Base-by-base conservation (phyloP, 1,139 yeast genomes). In the Protomyces gravidus region DNA sequence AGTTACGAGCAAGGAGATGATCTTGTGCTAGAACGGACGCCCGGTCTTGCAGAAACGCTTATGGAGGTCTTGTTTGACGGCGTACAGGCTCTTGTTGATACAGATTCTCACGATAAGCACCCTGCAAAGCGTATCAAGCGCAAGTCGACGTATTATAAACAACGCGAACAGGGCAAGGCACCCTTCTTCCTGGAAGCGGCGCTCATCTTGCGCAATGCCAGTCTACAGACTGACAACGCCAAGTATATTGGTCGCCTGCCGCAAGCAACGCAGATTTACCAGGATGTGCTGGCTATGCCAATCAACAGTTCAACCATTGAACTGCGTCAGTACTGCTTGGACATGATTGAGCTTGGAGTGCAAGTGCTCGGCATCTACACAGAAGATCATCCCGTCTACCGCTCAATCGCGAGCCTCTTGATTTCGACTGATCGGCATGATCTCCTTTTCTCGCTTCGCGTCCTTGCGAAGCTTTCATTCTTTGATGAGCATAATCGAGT, bases 151-250 rank as follows among this genome's bases (percentile, higher is more conserved):
- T 39, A 19, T 5, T 53, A 47, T 7, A 19, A 45, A 2, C 36
- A 56, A n/a, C 69, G 67, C 9, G 71, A 70, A 21, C 55, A 59
- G 6, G 69, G 72, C 42, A 68, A 63, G 25, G 76, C 78, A 55
- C 78, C 77, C 50, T 69, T 74, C 64, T 77, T 84, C 59, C 75
- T 84, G 56, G 89, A 86, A 68, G 78, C 87, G 1, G 77, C 86
- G 57, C 76, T 92, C 61, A 79, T 88, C 23, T 75, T 92, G 61
- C 78, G 97, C 67, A 92, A 92, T 70, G 75, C 88, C 60, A 80
- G 86, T 1, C 94, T 92, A 69, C 96, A 89, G 68, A 80, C 87
- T 15, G 84, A 80, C 47, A 87, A 89, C 67, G 95, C 95, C 46
- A 90, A 86, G 69, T 79, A 84, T 72, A 73, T 92, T 63, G 86